Evolutionary conservation across 768 basidiomycete species (phyloP).

Genomic region (Scleroderma bovista): DNA sequence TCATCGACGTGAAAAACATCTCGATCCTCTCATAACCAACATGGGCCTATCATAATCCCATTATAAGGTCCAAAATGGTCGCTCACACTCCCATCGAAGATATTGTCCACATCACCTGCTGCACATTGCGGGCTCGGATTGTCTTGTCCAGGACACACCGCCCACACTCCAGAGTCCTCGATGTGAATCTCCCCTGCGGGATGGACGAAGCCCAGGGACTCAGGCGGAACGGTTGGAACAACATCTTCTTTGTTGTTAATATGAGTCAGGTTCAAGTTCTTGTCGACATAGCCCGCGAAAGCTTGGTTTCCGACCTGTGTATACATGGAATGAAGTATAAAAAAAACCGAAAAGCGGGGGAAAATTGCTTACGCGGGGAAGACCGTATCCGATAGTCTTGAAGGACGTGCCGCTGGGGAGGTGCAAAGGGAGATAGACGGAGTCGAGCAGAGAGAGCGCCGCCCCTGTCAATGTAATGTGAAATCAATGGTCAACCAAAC

Average conservation of each 20-base stretch:
- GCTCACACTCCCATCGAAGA: constrained; percentile 35
- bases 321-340: background rate
- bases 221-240: constrained; percentile 29
- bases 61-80: constrained; percentile 43
- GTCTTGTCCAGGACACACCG: constrained; percentile 54
- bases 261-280: constrained; percentile 28
- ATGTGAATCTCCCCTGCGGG: constrained; percentile 39
- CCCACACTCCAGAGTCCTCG: constrained; percentile 42
- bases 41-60: constrained; percentile 17
- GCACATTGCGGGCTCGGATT: constrained; percentile 38
- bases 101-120: constrained; percentile 25
- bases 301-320: constrained; percentile 35
- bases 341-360: too few relatives aligned
- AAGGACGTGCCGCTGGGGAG: constrained; percentile 31
- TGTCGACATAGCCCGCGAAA: constrained; percentile 40
- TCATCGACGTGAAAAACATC: too few relatives aligned
- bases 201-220: constrained; percentile 30
- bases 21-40: too few relatives aligned
- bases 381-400: constrained; percentile 35
- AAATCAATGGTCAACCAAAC: too few relatives aligned
- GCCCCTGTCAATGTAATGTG: constrained; percentile 21
- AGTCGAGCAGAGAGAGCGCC: constrained; percentile 41
- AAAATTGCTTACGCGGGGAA: constrained; percentile 31
- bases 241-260: constrained; percentile 46
- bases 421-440: constrained; percentile 33